Conservation (phyloP, 164 flowering plant genomes). For the Litsea cubeba region DNA sequence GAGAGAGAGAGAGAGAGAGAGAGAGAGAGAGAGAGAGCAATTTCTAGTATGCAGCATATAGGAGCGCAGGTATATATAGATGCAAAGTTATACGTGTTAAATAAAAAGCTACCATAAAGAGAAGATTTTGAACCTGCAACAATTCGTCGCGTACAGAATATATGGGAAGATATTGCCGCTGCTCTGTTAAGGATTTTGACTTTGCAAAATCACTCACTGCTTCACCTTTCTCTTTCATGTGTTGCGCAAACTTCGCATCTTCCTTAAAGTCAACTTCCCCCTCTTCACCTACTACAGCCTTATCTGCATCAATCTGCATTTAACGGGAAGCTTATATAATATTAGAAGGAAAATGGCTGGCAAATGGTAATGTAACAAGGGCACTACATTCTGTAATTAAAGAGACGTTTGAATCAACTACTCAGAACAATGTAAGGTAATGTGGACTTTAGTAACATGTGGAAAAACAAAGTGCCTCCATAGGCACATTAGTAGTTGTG, state of each 20-base stretch:
- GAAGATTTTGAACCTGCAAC: slow-evolving; percentile 43
- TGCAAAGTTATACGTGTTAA: no score
- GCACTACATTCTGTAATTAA: background rate
- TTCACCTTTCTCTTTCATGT: slow-evolving; percentile 76
- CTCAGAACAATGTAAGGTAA: no score
- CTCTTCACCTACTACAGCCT: slow-evolving; percentile 83
- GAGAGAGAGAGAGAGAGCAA: no score
- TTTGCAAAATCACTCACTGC: slow-evolving; percentile 98
- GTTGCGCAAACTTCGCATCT: slow-evolving; percentile 92
- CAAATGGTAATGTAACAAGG: background rate
- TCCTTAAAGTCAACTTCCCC: slow-evolving; percentile 96
- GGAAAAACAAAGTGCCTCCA: no score
- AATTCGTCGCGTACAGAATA: slow-evolving; percentile 88
- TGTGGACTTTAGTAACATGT: no score
- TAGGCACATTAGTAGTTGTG: no score
- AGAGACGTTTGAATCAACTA: background rate
- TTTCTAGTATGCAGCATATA: no score
- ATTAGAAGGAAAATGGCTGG: background rate
- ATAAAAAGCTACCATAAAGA: background rate
- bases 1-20: no score
- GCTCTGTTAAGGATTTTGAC: slow-evolving; percentile 74
- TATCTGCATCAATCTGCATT: slow-evolving; percentile 87
- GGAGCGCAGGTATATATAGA: no score
- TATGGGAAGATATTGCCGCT: slow-evolving; percentile 89
- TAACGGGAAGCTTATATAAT: background rate